These are phyloP conservation scores for Huntiella moniliformis DNA, from an alignment of 2,329 filamentous ascomycete species.

Conservation along the genomic window DNA sequence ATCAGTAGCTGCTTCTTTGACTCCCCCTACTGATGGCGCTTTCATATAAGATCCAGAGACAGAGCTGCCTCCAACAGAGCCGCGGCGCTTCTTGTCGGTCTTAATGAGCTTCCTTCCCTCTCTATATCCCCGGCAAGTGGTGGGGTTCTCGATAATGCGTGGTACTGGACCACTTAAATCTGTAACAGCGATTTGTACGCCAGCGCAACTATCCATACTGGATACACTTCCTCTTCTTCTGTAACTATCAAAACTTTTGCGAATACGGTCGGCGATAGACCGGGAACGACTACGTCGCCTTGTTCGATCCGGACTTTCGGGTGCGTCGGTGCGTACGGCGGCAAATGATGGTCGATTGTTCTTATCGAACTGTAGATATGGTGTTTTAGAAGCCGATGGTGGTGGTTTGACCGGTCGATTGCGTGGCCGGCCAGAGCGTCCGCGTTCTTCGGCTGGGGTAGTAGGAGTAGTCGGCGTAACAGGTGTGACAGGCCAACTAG, in stretches of 20 bases:
- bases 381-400: constrained; percentile 11
- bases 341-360: background rate
- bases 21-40: constrained; percentile 3
- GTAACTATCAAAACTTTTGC: constrained; percentile 6
- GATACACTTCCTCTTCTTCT: background rate
- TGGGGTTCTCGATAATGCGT: constrained; percentile 10
- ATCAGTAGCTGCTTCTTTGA: constrained; percentile 1
- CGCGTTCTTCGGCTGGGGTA: too few relatives aligned
- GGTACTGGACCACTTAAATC: constrained; percentile 9
- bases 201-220: constrained; percentile 5
- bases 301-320: constrained; percentile 1
- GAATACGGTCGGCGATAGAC: constrained; percentile 9
- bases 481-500: too few relatives aligned
- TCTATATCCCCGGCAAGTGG: constrained; percentile 6
- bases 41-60: too few relatives aligned
- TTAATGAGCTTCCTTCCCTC: constrained; percentile 1
- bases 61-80: too few relatives aligned
- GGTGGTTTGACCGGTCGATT: constrained; percentile 7
- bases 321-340: background rate
- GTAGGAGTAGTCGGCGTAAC: too few relatives aligned
- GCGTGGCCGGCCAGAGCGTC: background rate
- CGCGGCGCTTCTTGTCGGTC: too few relatives aligned
- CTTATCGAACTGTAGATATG: constrained; percentile 9
- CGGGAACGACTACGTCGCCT: constrained; percentile 7
- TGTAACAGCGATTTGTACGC: constrained; percentile 9